A percentile compares a stretch with the other conserved stretches of the same genome.
These are phyloP conservation scores for Fusarium illudens DNA, from an alignment of 2,329 filamentous ascomycete species.

Conservation along the genomic window DNA sequence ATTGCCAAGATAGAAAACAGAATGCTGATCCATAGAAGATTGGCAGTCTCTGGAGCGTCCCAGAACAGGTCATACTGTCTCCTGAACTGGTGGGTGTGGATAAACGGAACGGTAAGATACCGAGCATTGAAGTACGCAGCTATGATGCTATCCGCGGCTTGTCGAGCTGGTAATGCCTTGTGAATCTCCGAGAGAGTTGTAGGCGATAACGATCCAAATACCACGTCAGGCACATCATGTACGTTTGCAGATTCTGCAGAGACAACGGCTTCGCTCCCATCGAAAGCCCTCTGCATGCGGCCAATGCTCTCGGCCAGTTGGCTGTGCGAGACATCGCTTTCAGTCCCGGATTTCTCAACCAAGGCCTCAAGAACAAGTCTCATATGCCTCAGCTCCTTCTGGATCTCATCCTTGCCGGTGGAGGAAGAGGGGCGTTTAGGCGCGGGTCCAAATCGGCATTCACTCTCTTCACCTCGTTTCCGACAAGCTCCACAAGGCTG, in stretches of 20 bases:
- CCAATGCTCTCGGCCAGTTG: neutral
- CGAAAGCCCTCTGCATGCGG: neutral
- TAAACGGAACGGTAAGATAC: slow-evolving; percentile 4
- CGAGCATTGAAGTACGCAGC: slow-evolving; percentile 16
- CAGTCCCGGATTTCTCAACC: neutral
- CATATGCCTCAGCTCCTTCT: slow-evolving; percentile 20
- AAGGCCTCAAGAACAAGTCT: neutral
- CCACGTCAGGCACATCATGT: neutral
- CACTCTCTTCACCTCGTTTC: neutral
- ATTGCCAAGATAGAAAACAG: slow-evolving; percentile 17
- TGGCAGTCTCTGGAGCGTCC: neutral
- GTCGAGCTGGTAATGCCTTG: slow-evolving; percentile 8
- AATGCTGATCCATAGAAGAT: slow-evolving; percentile 21
- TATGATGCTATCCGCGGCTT: slow-evolving; percentile 1
- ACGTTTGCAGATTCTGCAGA: neutral
- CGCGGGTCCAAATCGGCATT: neutral
- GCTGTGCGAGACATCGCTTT: neutral
- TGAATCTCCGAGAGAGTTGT: neutral
- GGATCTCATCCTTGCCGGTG: neutral
- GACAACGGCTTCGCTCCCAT: neutral
- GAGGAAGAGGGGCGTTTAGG: rapidly evolving
- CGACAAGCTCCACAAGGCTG: slow-evolving; percentile 10
- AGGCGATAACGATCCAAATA: neutral
- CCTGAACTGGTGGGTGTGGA: slow-evolving; percentile 21
- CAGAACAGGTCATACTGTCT: slow-evolving; percentile 29